phyloP scores from a whole-genome alignment of 257 asterid species.

The Asclepias syriaca region DNA sequence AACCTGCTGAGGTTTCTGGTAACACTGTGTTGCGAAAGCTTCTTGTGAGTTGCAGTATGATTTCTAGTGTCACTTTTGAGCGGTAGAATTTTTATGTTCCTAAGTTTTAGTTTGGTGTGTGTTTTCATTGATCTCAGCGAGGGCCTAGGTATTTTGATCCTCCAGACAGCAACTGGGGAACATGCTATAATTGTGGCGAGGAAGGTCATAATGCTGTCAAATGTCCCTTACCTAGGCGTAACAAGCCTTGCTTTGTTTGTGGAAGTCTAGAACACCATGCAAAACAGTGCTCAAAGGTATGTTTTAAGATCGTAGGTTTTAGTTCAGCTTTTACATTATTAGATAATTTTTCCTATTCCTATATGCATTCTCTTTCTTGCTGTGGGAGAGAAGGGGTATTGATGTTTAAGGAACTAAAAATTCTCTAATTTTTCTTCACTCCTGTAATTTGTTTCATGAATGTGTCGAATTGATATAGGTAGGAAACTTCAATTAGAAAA shows the following conservation, averaged over 20 bases:
- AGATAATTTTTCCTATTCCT: not conserved
- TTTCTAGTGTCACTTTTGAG: slow-evolving; percentile 25
- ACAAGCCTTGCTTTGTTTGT: slow-evolving; percentile 93
- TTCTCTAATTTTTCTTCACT: not conserved
- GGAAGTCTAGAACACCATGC: slow-evolving; percentile 86
- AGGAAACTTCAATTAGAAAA: not conserved
- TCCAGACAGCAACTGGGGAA: slow-evolving; percentile 83
- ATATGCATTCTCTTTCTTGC: not conserved
- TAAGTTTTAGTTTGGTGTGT: slow-evolving; percentile 20
- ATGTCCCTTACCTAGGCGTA: slow-evolving; percentile 78
- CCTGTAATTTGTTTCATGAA: not conserved
- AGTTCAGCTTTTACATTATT: not conserved
- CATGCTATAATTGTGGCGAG: slow-evolving; percentile 97
- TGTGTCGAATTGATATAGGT: not conserved
- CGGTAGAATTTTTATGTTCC: slow-evolving; percentile 22
- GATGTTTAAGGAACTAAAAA: not conserved
- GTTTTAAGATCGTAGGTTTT: slow-evolving; percentile 15
- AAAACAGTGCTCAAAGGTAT: slow-evolving; percentile 72
- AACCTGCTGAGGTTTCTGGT: slow-evolving; percentile 42
- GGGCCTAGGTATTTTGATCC: slow-evolving; percentile 99
- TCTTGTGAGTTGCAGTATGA: slow-evolving; percentile 82
- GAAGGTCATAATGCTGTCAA: slow-evolving; percentile 75
- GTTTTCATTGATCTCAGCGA: slow-evolving; percentile 60
- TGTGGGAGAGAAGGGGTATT: not conserved
- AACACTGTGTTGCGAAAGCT: slow-evolving; percentile 74